phyloP scores from a whole-genome alignment of 257 asterid species.

The Vinca minor region DNA sequence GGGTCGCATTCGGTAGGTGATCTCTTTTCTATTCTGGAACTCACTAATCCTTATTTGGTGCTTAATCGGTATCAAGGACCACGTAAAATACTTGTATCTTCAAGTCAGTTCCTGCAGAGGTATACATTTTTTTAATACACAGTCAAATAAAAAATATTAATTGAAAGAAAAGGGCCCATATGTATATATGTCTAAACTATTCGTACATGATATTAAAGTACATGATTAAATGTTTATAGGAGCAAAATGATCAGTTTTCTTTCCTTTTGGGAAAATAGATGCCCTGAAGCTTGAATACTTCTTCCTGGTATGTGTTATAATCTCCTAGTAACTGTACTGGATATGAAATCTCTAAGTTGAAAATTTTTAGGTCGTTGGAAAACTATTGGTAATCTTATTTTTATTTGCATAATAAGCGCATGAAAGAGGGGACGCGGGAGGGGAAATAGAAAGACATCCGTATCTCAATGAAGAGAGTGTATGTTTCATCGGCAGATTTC shows the following conservation, averaged over 20 bases:
- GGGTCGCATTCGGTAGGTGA: background rate
- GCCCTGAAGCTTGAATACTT: background rate
- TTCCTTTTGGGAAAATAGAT: background rate
- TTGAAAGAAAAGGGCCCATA: background rate
- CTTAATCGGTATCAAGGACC: background rate
- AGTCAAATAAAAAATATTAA: background rate
- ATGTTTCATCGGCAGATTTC: background rate
- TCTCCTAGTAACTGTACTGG: background rate
- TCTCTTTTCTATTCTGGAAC: background rate
- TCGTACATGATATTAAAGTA: background rate
- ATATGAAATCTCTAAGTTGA: background rate
- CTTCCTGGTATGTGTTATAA: background rate
- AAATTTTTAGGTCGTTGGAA: background rate
- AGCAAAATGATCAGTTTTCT: background rate
- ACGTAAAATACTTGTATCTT: background rate
- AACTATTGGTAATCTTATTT: background rate
- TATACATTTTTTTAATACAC: background rate
- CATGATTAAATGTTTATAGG: background rate
- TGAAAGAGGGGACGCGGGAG: background rate
- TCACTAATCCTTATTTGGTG: background rate
- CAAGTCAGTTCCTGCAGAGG: background rate
- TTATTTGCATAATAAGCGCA: background rate
- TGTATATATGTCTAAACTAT: background rate
- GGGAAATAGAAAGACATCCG: background rate
- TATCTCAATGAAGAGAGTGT: background rate